Evolutionary conservation across 1,139 yeast genomes (phyloP).

Genomic region (Pneumocystis canis): DNA sequence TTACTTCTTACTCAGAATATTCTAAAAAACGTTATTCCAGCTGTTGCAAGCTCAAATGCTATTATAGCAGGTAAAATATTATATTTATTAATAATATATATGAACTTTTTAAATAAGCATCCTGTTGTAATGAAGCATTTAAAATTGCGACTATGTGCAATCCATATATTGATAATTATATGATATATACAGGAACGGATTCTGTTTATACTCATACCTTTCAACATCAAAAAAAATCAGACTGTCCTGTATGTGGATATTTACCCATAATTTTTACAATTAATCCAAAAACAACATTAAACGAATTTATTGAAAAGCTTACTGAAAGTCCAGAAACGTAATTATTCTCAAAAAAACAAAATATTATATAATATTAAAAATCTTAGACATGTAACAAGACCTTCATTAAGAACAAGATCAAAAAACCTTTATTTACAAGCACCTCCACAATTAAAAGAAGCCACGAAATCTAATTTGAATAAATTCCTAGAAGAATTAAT

Average conservation of each 20-base stretch:
- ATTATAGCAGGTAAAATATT: constrained; percentile 41
- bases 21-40: constrained; percentile 82
- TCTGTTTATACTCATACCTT: constrained; percentile 65
- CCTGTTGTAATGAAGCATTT: constrained; percentile 78
- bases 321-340: constrained; percentile 22
- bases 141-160: constrained; percentile 58
- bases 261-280: constrained; percentile 23
- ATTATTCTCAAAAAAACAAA: constrained; percentile 3
- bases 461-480: constrained; percentile 35
- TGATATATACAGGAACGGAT: constrained; percentile 75
- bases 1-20: constrained; percentile 66
- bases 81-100: neutral
- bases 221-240: constrained; percentile 41
- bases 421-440: constrained; percentile 35
- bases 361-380: constrained; percentile 20
- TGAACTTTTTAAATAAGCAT: constrained; percentile 30
- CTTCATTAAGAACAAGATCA: constrained; percentile 37
- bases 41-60: constrained; percentile 89
- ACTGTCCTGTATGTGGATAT: constrained; percentile 66
- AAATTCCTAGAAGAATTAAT: constrained; percentile 30
- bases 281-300: constrained; percentile 32
- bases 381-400: constrained; percentile 33
- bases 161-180: constrained; percentile 60
- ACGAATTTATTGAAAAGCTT: constrained; percentile 34
- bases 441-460: constrained; percentile 38